Evolutionary conservation across 2,329 filamentous ascomycete genomes (phyloP).

Genomic region (Sporothrix dimorphospora): DNA sequence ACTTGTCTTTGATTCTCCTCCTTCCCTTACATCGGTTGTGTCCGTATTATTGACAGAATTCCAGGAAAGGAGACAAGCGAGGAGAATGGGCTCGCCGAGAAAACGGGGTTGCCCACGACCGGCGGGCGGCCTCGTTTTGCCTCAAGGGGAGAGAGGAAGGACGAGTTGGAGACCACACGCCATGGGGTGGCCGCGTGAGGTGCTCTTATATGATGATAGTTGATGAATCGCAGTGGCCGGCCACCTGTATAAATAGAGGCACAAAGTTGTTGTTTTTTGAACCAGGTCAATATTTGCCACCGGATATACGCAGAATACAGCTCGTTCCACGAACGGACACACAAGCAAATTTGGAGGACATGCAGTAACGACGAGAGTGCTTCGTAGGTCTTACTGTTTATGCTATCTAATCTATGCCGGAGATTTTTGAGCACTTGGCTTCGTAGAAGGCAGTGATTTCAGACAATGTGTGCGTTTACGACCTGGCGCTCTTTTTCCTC

Average conservation of each 20-base stretch:
- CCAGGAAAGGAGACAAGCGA: neutral
- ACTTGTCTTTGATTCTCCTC: neutral
- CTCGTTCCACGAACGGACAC: neutral
- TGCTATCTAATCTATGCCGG: conserved; percentile 4
- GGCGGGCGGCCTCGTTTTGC: neutral
- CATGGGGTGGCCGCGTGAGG: too few species aligned
- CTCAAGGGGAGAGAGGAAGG: neutral
- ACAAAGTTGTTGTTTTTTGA: neutral
- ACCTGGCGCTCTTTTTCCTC: neutral
- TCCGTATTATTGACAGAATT: neutral
- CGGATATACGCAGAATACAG: neutral
- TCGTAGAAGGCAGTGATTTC: neutral
- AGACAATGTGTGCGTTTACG: neutral
- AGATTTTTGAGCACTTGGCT: neutral
- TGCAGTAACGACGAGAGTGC: neutral
- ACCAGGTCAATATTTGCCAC: neutral
- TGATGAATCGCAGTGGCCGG: too few species aligned
- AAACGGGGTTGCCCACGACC: neutral
- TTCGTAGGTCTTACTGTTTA: neutral
- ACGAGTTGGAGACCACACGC: too few species aligned
- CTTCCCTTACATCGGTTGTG: neutral
- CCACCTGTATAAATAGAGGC: neutral
- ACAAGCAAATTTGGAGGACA: neutral
- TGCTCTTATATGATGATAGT: too few species aligned
- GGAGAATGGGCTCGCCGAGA: neutral